Evolutionary conservation across 1,284 basidiomycete genomes (phyloP).

Genomic region (Cystobasidium slooffiae): DNA sequence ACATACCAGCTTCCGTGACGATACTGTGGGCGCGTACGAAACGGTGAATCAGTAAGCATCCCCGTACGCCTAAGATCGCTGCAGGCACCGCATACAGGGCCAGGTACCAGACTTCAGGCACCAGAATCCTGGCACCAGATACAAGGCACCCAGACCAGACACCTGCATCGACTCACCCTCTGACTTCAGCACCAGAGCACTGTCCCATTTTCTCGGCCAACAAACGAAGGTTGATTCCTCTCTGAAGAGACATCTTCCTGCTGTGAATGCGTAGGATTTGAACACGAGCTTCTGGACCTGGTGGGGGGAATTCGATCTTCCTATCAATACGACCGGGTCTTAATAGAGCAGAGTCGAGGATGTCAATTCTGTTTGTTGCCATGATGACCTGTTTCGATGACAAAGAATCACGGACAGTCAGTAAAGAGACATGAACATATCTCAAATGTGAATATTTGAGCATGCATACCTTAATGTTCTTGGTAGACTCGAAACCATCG

Average conservation of each 20-base stretch:
- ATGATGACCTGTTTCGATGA: constrained; percentile 79
- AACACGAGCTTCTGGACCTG: constrained; percentile 94
- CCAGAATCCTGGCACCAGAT: no score
- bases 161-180: constrained; percentile 59
- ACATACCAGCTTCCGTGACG: constrained; percentile 99
- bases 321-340: constrained; percentile 97
- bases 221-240: constrained; percentile 92
- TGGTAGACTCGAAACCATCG: constrained; percentile 95
- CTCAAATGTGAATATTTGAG: background rate
- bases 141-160: no score
- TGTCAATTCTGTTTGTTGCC: constrained; percentile 98
- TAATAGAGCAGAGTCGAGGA: constrained; percentile 90
- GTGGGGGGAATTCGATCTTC: constrained; percentile 99
- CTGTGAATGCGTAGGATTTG: constrained; percentile 97
- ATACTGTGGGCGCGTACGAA: constrained; percentile 63
- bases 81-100: no score
- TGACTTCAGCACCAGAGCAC: constrained; percentile 95
- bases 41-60: background rate
- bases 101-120: no score
- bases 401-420: background rate
- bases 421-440: background rate
- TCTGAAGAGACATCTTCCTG: constrained; percentile 97
- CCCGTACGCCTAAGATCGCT: no score
- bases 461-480: constrained; percentile 86
- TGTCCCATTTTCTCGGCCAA: constrained; percentile 97